phyloP scores from a whole-genome alignment of 208 protist species.

The Phytomonas serpens region DNA sequence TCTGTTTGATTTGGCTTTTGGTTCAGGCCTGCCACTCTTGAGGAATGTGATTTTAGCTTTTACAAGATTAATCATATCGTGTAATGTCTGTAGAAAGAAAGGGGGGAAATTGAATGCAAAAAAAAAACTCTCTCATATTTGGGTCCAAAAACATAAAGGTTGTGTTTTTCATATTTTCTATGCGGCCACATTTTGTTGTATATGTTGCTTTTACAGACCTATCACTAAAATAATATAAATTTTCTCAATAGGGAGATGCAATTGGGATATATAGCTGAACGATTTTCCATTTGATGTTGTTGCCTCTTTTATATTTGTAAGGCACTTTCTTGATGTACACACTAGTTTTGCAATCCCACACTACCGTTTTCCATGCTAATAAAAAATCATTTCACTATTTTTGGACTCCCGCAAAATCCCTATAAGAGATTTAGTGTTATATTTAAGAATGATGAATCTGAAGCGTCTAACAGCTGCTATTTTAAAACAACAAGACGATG shows the following conservation, averaged over 20 bases:
- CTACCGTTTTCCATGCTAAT: background rate
- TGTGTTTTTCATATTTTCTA: constrained; percentile 2
- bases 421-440: background rate
- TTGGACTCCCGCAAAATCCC: background rate
- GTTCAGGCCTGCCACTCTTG: background rate
- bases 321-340: constrained; percentile 1
- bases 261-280: constrained; percentile 7
- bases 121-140: constrained; percentile 3
- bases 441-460: constrained; percentile 14
- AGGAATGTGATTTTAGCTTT: background rate
- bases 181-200: background rate
- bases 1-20: background rate
- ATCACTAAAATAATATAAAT: constrained; percentile 11
- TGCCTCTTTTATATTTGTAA: constrained; percentile 17
- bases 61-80: background rate
- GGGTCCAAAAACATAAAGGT: background rate
- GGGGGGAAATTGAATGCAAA: constrained; percentile 13
- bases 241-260: constrained; percentile 13
- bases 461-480: constrained; percentile 31
- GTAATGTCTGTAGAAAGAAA: background rate
- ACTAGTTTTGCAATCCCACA: background rate
- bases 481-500: constrained; percentile 74
- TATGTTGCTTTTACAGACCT: constrained; percentile 16
- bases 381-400: background rate
- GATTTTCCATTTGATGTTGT: constrained; percentile 12